Evolutionary conservation across 169 alveolate genomes (phyloP), one percentile per base, ranked within the genome.

Genomic region (Plasmodium gaboni): DNA sequence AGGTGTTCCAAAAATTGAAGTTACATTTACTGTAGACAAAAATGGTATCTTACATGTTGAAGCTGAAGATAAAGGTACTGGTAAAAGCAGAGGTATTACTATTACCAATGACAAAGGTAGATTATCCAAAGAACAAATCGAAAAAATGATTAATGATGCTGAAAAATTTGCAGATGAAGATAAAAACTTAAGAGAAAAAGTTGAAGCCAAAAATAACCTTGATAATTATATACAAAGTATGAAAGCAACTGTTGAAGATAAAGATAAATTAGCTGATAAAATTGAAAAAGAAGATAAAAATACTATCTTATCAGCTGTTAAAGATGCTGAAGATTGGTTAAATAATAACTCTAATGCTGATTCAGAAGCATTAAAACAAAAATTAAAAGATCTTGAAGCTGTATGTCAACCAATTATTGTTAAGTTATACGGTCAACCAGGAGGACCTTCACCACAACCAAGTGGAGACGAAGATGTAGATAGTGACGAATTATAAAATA

Each of bases 51-150:
- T 98, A 67, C 96, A 97, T 73, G 99, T 98, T 22, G 93, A 98
- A 53, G 99, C 99, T 24, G 97, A 96, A 88, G 99, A 97, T 80
- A 96, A 97, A 93, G 98, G 98, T 17, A 96, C 99, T 63, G 99
- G 99, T 74, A 96, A 96, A 89, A 95, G 95, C 70, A 96, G 96
- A 90, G 94, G 97, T 89, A 96, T 98, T 90, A 97, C 98, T 68
- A 98, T 98, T 68, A 97, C 99, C 24, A 97, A 97, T 86, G 99
- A 98, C 88, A 96, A 97, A 95, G 99, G 99, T 57, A 95, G 99
- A 92, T 95, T 98, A 63, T 96, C 98, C 6, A 97, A 97, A 92
- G 99, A 96, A 73, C 99, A 97, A 87, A 97, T 98, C 67, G 99
- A 98, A 73, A 96, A 97, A 86, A 97, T 97, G 99, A 94, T 98